phyloP scores from a whole-genome alignment of 148 eudicot genomes.

The Amaranthus cruentus region DNA sequence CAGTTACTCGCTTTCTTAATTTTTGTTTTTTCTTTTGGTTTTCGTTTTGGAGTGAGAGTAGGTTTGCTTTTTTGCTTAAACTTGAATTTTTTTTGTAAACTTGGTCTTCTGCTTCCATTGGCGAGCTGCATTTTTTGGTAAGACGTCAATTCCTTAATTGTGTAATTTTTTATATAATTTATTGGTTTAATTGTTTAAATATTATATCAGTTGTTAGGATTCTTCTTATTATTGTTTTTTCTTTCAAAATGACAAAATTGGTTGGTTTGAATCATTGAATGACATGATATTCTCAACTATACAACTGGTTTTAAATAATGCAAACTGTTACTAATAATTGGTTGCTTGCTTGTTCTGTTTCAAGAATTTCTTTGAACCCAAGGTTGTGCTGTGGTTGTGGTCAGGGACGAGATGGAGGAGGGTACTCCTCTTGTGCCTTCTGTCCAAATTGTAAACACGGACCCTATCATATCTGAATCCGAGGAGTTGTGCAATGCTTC shows the following conservation, averaged over 20 bases:
- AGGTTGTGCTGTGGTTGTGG: neutral
- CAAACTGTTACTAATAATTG: neutral
- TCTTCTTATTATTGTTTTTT: neutral
- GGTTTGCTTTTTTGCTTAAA: neutral
- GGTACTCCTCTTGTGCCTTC: constrained; percentile 12
- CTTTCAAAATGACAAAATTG: neutral
- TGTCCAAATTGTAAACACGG: constrained; percentile 24
- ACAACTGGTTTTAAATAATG: neutral
- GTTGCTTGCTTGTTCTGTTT: neutral
- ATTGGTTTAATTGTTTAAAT: neutral
- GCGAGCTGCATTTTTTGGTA: no score
- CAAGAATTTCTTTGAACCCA: neutral
- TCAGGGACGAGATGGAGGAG: constrained; percentile 35
- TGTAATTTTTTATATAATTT: no score
- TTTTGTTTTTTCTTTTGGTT: neutral
- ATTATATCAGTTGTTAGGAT: neutral
- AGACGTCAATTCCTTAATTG: no score
- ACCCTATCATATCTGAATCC: constrained; percentile 20
- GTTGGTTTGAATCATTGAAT: neutral
- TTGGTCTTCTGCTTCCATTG: no score
- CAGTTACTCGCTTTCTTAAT: neutral
- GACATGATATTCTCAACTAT: neutral
- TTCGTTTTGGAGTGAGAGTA: neutral
- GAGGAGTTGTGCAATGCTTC: constrained; percentile 11
- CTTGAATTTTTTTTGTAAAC: no score